Evolutionary conservation across 768 basidiomycete species (phyloP).

Genomic region (Russula griseocarnosa): DNA sequence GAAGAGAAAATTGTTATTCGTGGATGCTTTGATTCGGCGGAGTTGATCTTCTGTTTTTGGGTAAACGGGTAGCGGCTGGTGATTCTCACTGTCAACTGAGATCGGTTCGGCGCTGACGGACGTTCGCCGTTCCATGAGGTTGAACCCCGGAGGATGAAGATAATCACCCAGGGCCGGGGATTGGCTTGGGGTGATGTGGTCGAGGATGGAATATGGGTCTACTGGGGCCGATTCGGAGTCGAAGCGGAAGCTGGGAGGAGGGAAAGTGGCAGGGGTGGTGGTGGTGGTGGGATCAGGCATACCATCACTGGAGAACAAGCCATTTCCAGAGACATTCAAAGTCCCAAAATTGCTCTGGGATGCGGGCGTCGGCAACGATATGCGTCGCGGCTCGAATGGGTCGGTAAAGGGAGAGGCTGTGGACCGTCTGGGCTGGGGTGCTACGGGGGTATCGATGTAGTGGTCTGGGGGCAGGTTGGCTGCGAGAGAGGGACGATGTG

Average conservation of each 20-base stretch:
- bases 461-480: slow-evolving; percentile 55
- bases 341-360: slow-evolving; percentile 72
- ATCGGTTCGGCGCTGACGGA: slow-evolving; percentile 97
- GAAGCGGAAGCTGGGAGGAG: slow-evolving; percentile 55
- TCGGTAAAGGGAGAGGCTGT: slow-evolving; percentile 57
- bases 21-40: slow-evolving; percentile 80
- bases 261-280: slow-evolving; percentile 25
- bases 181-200: slow-evolving; percentile 32
- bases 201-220: slow-evolving; percentile 41
- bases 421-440: slow-evolving; percentile 36
- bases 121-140: slow-evolving; percentile 83
- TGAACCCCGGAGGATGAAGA: slow-evolving; percentile 68
- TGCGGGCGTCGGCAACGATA: slow-evolving; percentile 52
- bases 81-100: slow-evolving; percentile 62
- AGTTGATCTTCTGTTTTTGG: slow-evolving; percentile 82
- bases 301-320: slow-evolving; percentile 53
- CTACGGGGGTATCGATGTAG: slow-evolving; percentile 50
- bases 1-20: slow-evolving; percentile 88
- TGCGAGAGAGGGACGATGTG: slow-evolving; percentile 49
- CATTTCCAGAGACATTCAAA: slow-evolving; percentile 78
- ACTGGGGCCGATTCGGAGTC: slow-evolving; percentile 52
- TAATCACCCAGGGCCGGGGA: slow-evolving; percentile 53
- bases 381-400: slow-evolving; percentile 44
- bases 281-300: slow-evolving; percentile 30
- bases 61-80: slow-evolving; percentile 69